Conservation (phyloP, 257 asterid genomes). For the Perilla frutescens region DNA sequence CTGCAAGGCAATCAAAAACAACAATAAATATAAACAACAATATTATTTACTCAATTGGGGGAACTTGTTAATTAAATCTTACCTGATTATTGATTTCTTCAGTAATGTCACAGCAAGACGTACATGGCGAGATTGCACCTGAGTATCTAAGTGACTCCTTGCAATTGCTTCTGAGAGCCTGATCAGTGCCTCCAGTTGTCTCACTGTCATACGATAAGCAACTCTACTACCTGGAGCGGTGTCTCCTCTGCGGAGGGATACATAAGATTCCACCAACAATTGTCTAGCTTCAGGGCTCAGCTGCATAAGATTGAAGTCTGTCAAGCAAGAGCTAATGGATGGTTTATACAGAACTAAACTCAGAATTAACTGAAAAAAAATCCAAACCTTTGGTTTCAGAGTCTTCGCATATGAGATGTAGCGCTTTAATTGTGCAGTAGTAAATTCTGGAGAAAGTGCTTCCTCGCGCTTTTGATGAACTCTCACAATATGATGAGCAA, state of each 20-base stretch:
- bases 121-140: slow-evolving; percentile 82
- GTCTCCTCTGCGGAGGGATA: slow-evolving; percentile 86
- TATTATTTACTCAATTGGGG: not conserved
- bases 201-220: slow-evolving; percentile 98
- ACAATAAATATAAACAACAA: not conserved
- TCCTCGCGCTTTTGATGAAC: slow-evolving; percentile 88
- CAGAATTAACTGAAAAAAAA: not conserved
- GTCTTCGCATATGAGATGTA: slow-evolving; percentile 89
- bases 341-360: slow-evolving; percentile 6
- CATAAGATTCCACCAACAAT: slow-evolving; percentile 89
- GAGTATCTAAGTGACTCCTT: slow-evolving; percentile 75
- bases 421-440: slow-evolving; percentile 84
- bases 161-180: slow-evolving; percentile 99
- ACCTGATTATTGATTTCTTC: slow-evolving; percentile 92
- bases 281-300: slow-evolving; percentile 74
- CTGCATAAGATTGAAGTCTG: slow-evolving; percentile 53
- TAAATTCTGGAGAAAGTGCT: slow-evolving; percentile 85
- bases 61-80: slow-evolving; percentile 35
- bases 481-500: slow-evolving; percentile 93
- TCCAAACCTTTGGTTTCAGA: slow-evolving; percentile 81
- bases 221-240: slow-evolving; percentile 95
- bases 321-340: slow-evolving; percentile 28
- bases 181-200: slow-evolving; percentile 93
- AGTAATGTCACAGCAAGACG: slow-evolving; percentile 78
- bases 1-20: slow-evolving; percentile 50